These are phyloP conservation scores for Botrytis deweyae DNA, from an alignment of 2,329 filamentous ascomycete species.

Conservation along the genomic window DNA sequence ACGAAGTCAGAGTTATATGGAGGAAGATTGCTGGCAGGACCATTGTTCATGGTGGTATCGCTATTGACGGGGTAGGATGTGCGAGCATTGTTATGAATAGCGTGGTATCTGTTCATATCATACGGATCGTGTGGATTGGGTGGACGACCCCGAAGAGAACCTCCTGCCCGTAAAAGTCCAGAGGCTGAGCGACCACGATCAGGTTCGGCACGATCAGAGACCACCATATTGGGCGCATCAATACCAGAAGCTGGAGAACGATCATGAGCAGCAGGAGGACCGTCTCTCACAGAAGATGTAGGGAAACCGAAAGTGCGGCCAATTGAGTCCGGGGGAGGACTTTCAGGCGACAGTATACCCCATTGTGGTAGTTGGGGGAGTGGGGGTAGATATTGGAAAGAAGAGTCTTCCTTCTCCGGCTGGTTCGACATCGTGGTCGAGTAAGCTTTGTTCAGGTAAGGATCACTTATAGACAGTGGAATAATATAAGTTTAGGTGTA, in stretches of 20 bases:
- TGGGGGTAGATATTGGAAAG: too few species aligned
- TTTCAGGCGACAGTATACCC: too few species aligned
- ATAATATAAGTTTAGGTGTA: neutral
- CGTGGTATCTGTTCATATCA: neutral
- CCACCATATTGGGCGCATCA: neutral
- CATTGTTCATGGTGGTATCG: neutral
- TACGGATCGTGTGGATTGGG: neutral
- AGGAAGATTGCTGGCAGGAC: neutral
- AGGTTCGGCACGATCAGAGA: neutral
- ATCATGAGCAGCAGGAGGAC: neutral
- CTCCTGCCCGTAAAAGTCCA: neutral
- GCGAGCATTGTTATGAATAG: neutral
- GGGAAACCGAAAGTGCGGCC: too few species aligned
- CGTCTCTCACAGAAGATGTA: neutral
- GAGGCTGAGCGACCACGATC: neutral
- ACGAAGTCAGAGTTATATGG: neutral
- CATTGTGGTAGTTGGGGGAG: too few species aligned
- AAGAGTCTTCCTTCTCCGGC: neutral
- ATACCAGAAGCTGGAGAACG: neutral
- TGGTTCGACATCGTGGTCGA: neutral
- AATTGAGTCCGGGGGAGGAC: too few species aligned
- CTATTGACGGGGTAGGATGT: neutral
- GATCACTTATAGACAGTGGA: neutral
- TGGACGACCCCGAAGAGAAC: neutral
- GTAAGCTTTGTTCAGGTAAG: neutral